phyloP scores from a whole-genome alignment of 305 asterid species.

The Fraxinus latifolia region DNA sequence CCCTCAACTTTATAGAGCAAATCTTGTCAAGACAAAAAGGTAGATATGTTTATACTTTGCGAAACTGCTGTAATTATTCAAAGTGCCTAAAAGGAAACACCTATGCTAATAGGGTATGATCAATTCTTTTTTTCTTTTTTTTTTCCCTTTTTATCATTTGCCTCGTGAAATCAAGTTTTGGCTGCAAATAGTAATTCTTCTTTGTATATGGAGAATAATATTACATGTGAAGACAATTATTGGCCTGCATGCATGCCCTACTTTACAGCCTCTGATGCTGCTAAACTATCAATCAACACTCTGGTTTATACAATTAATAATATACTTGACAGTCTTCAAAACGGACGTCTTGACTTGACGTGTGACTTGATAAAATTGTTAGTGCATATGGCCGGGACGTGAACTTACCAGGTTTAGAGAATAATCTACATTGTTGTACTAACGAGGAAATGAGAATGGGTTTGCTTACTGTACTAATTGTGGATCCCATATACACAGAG shows the following conservation, averaged over 20 bases:
- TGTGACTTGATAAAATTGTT: background rate
- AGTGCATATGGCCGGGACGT: background rate
- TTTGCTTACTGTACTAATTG: background rate
- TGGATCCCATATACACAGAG: background rate
- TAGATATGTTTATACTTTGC: conserved; percentile 40
- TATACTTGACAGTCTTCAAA: background rate
- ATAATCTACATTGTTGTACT: background rate
- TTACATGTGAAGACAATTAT: background rate
- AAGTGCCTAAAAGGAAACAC: conserved; percentile 26
- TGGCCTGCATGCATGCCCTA: background rate
- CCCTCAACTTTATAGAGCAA: conserved; percentile 21
- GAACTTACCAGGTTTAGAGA: background rate
- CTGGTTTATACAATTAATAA: background rate
- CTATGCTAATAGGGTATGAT: conserved; percentile 23
- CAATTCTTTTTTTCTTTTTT: conserved; percentile 1
- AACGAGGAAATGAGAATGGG: background rate
- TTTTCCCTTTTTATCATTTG: background rate
- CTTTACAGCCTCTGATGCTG: background rate
- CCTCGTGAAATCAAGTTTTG: background rate
- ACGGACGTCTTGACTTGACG: background rate
- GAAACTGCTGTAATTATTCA: conserved; percentile 25
- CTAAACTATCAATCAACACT: background rate
- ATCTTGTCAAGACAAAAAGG: conserved; percentile 44
- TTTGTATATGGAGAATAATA: background rate
- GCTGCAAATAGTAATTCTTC: background rate